Evolutionary conservation across 2,329 filamentous ascomycete genomes (phyloP), one percentile per base, ranked within the genome.

Genomic region (Cercospora sp.): DNA sequence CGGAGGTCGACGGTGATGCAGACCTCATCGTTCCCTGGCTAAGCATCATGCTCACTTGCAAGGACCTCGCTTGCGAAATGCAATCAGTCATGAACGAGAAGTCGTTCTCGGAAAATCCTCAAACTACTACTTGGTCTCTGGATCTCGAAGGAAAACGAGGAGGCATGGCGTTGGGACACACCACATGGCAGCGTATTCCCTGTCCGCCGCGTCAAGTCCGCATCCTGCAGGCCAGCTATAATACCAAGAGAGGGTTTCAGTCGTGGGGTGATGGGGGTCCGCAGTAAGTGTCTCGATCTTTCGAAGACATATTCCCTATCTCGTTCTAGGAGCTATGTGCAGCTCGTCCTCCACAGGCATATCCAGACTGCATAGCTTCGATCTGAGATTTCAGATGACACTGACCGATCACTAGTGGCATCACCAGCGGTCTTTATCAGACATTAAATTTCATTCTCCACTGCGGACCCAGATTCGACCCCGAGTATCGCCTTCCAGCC

Each of bases 361-460:
- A 3, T 28, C 1, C 12, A 28, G 13, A 28, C 4, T 53, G 23
- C 48, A 9, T 12, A 23, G 6, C 23, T 8, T 26, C 23, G 48
- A 13, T 13, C 23, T 13, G 20, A 16, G 23, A 28, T 8, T 7
- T 13, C 12, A 7, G 12, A 23, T 16, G 20, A 53, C 20, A 13
- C 20, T 53, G 48, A 53, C 48, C 10, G 13, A 53, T 53, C 23
- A 51, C 20, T 51, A 62, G 60, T 48, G 61, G 61, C 16, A 71
- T 73, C 23, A 68, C 67, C 1, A 48, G 60, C 20, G 66, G 66
- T 10, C 60, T 73, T 36, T 72, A 68, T 18, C 72, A 73, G 63
- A 71, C 68, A 7, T 62, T 72, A 16, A 72, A 73, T 51, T 65
- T 66, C 20, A 53, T 73, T n/a, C 36, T 73, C 9, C 72, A 73